Percentiles rank a stretch among this genome's conserved stretches.
Evolutionary conservation across 257 asterid genomes (phyloP).

Genomic region (Solanum bulbocastanum): DNA sequence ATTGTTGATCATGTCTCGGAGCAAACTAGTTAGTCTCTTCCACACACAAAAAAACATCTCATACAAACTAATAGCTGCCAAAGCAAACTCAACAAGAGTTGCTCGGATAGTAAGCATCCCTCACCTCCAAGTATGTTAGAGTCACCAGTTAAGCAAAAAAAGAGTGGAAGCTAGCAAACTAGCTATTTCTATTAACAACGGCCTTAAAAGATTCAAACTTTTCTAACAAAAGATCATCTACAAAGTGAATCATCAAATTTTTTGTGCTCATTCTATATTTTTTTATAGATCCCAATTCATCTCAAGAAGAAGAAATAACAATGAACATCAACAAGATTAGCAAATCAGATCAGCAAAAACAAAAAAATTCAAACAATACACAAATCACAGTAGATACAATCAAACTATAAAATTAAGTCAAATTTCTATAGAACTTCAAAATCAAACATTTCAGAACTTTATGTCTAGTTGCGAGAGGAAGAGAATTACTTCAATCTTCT

Average conservation of each 20-base stretch:
- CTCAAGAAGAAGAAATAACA: not conserved
- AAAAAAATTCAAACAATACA: not conserved
- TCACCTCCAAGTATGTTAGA: not conserved
- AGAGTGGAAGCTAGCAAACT: not conserved
- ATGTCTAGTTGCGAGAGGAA: not conserved
- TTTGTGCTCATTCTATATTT: not conserved
- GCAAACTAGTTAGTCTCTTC: not conserved
- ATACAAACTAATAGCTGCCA: not conserved
- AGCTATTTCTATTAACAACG: not conserved
- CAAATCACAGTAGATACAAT: not conserved
- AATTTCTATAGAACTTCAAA: not conserved
- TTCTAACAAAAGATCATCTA: not conserved
- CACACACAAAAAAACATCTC: not conserved
- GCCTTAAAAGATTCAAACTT: not conserved
- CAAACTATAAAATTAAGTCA: not conserved
- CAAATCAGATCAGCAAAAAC: not conserved
- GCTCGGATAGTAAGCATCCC: not conserved
- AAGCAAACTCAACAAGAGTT: not conserved
- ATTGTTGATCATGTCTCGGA: not conserved
- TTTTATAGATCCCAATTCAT: not conserved
- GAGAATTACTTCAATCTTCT: conserved; percentile 29
- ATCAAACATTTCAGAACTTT: not conserved
- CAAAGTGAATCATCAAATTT: not conserved
- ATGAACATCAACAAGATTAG: not conserved
- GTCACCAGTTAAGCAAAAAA: not conserved